These are phyloP conservation scores for Hanseniaspora meyeri DNA, from an alignment of 805 yeast genomes.

Conservation along the genomic window DNA sequence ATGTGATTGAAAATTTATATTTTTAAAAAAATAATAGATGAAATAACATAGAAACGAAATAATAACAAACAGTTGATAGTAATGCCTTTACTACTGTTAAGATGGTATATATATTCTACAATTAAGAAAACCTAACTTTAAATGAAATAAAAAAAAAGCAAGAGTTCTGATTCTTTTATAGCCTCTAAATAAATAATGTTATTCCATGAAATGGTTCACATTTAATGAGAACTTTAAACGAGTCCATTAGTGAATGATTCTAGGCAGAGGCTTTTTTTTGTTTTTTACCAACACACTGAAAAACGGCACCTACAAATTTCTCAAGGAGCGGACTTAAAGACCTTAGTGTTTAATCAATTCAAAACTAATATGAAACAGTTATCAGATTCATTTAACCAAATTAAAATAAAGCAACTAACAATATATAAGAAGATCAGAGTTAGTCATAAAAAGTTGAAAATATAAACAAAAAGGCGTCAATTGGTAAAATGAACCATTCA, in stretches of 20 bases:
- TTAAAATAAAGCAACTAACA: not conserved
- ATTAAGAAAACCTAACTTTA: not conserved
- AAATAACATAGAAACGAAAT: not conserved
- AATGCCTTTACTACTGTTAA: not conserved
- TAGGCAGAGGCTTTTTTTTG: not conserved
- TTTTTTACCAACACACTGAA: too few relatives aligned
- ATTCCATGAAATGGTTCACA: not conserved
- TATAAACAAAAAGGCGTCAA: not conserved
- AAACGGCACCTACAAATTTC: not conserved
- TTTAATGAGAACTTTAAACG: too few relatives aligned
- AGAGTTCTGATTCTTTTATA: too few relatives aligned
- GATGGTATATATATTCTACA: not conserved
- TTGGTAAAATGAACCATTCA: too few relatives aligned
- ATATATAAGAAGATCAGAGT: not conserved
- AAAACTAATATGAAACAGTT: not conserved
- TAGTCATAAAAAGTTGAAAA: not conserved
- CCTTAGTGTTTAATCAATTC: not conserved
- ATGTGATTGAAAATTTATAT: not conserved
- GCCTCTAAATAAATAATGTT: too few relatives aligned
- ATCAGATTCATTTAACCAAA: not conserved
- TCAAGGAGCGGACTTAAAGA: not conserved
- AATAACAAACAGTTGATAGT: not conserved
- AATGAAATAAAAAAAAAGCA: too few relatives aligned
- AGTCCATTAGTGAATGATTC: too few relatives aligned
- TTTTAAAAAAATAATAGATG: slow-evolving; percentile 13